Evolutionary conservation across 2,329 filamentous ascomycete genomes (phyloP), one percentile per base, ranked within the genome.

Genomic region (Coniochaeta sp.): DNA sequence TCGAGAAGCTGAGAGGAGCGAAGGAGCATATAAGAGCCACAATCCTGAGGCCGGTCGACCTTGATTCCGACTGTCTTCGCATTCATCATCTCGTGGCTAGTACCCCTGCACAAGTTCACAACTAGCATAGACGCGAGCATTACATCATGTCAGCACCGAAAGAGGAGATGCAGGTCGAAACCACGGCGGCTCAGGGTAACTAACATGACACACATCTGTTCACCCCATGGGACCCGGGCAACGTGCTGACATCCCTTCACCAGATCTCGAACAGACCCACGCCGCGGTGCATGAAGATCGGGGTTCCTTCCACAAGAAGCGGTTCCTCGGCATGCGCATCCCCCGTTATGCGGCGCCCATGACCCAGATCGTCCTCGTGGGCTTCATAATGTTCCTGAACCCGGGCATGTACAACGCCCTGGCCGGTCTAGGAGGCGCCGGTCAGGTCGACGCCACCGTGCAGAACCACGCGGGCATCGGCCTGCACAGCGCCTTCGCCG

Each of bases 261-360:
- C 17, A 40, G 38, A 40, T 17, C 9, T 40, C 38, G 38, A 40
- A 6, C 38, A 19, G 38, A n/a, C 16, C 3, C 6, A 40, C 6
- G 16, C 38, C 38, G n/a, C 38, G 16, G 38, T 40, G 16, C 11
- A n/a, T 40, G 38, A 40, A 40, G 43, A 22, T 12, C 7, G n/a
- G 22, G 43, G 43, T 5, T 47, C 43, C 19, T 24, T 67, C 4
- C 9, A 57, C 62, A 79, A 92, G 79, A 85, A 82, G 68, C 77
- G 79, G 57, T 69, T 84, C 68, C 62, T 91, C 60, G 80, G 81
- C 19, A 75, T 77, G 57, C 74, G 74, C 61, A 79, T 81, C 64
- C 62, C 88, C 8, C 90, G 86, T 81, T 92, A 89, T 71, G 89
- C 89, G 24, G 90, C 89, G 61, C 89, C 89, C 14, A 83, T 86